These are phyloP conservation scores for Carpinus viminea DNA, from an alignment of 306 rosid species.

Conservation along the genomic window DNA sequence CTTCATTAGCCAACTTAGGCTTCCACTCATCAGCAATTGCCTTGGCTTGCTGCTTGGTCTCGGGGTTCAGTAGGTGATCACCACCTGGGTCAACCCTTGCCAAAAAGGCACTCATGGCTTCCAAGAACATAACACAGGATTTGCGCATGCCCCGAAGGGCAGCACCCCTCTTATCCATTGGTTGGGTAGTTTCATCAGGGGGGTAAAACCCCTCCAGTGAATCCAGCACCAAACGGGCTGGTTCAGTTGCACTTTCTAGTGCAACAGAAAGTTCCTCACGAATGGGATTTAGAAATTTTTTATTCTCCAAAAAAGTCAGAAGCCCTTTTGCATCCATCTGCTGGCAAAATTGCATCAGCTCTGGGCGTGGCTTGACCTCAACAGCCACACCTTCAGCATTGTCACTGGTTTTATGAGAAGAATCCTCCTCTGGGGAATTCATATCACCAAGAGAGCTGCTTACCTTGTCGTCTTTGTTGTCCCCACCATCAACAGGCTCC, in stretches of 20 bases:
- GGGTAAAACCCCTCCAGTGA: conserved; percentile 85
- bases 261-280: conserved; percentile 72
- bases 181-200: conserved; percentile 54
- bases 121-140: conserved; percentile 61
- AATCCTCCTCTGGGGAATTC: conserved; percentile 53
- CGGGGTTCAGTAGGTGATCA: conserved; percentile 71
- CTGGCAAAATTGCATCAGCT: conserved; percentile 56
- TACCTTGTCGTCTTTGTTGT: conserved; percentile 64
- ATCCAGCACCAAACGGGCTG: conserved; percentile 75
- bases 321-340: conserved; percentile 77
- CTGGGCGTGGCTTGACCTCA: conserved; percentile 64
- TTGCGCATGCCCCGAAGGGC: conserved; percentile 75
- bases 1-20: conserved; percentile 68
- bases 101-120: conserved; percentile 68
- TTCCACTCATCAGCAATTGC: conserved; percentile 90
- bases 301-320: conserved; percentile 58
- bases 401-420: conserved; percentile 55
- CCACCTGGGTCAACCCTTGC: conserved; percentile 76
- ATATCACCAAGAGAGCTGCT: conserved; percentile 63
- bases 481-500: conserved; percentile 45
- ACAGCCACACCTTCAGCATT: conserved; percentile 55
- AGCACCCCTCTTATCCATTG: conserved; percentile 53
- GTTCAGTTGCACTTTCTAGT: conserved; percentile 62
- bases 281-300: conserved; percentile 41
- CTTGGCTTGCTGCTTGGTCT: conserved; percentile 88